Evolutionary conservation across 2,329 filamentous ascomycete species (phyloP).

Genomic region (Diplocarpon mali): DNA sequence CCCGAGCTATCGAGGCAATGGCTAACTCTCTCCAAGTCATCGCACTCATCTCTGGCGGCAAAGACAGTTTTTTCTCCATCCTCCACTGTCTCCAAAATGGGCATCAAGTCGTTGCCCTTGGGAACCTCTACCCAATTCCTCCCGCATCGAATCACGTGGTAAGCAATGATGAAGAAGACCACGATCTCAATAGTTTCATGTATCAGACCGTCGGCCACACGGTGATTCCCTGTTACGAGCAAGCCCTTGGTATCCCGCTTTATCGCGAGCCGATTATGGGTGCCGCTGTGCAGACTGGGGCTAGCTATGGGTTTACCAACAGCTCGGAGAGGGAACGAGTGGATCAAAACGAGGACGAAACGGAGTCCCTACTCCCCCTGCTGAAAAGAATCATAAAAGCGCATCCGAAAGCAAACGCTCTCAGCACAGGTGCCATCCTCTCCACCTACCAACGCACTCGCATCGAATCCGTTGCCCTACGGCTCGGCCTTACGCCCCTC

Average conservation of each 20-base stretch:
- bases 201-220: conserved; percentile 94
- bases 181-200: conserved; percentile 95
- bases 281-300: conserved; percentile 54
- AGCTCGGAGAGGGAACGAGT: conserved; percentile 10
- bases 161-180: conserved; percentile 33
- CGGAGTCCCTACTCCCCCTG: conserved; percentile 72
- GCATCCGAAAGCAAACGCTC: conserved; percentile 74
- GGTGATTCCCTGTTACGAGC: conserved; percentile 73
- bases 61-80: conserved; percentile 91
- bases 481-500: conserved; percentile 72
- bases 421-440: conserved; percentile 84
- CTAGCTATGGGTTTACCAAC: conserved; percentile 47
- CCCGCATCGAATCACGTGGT: conserved; percentile 2
- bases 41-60: conserved; percentile 87
- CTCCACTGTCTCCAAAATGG: conserved; percentile 82
- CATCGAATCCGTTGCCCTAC: conserved; percentile 82
- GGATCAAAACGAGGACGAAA: conserved; percentile 53
- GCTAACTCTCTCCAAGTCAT: conserved; percentile 60
- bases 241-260: conserved; percentile 69
- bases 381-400: conserved; percentile 52
- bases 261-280: conserved; percentile 73
- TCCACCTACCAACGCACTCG: conserved; percentile 93
- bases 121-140: conserved; percentile 64
- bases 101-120: conserved; percentile 75
- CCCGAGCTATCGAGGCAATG: conserved; percentile 27